A percentile compares a stretch with the other conserved stretches of the same genome.
Conservation (phyloP, 805 yeast genomes). For the Saccharomycopsis malanga region DNA sequence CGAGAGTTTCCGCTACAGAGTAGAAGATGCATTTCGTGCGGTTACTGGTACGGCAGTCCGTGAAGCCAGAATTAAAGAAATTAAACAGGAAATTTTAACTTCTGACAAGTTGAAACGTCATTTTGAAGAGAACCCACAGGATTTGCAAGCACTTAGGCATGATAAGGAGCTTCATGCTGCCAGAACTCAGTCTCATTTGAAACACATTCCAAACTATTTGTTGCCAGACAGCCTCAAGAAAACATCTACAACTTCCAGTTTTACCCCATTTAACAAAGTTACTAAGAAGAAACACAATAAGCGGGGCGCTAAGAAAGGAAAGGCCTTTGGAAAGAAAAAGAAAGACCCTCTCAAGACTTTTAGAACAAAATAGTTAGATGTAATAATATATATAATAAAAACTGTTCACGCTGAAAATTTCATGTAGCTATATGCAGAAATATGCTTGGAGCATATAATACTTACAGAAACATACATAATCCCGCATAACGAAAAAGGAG, state of each 20-base stretch:
- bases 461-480: too few relatives aligned
- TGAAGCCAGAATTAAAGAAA: constrained; percentile 87
- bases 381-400: too few relatives aligned
- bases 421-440: too few relatives aligned
- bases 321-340: constrained; percentile 27
- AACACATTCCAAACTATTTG: constrained; percentile 86
- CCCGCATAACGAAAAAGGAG: too few relatives aligned
- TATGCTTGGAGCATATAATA: too few relatives aligned
- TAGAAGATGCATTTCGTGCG: constrained; percentile 95
- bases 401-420: too few relatives aligned
- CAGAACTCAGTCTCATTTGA: constrained; percentile 76
- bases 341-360: constrained; percentile 61
- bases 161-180: constrained; percentile 83
- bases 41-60: constrained; percentile 84
- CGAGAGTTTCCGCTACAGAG: constrained; percentile 92
- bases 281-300: constrained; percentile 35
- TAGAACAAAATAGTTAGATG: constrained; percentile 23
- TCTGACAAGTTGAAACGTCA: constrained; percentile 89
- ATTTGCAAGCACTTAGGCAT: constrained; percentile 79
- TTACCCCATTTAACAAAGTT: constrained; percentile 59
- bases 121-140: constrained; percentile 96
- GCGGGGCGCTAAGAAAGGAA: constrained; percentile 23
- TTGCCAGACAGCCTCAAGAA: constrained; percentile 72
- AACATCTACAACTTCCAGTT: constrained; percentile 51
- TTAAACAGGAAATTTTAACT: constrained; percentile 77